These are phyloP conservation scores for Polysphondylium violaceum DNA, from an alignment of 78 protist genomes.

Conservation along the genomic window DNA sequence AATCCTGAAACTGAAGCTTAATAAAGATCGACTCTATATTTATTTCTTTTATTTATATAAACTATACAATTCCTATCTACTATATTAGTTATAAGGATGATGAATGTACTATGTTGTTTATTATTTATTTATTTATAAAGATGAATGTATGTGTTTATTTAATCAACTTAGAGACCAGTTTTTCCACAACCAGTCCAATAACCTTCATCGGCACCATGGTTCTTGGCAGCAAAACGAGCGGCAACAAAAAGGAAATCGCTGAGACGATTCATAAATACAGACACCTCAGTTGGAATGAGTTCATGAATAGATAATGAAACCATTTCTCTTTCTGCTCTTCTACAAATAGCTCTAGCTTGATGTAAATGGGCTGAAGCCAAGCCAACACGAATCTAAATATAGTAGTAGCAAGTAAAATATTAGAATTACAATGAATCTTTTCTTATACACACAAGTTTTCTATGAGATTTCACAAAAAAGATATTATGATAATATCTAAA, in stretches of 20 bases:
- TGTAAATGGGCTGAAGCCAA: constrained; percentile 85
- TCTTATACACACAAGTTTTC: too few relatives aligned
- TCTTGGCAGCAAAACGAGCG: constrained; percentile 80
- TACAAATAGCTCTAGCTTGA: constrained; percentile 84
- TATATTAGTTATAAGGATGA: too few relatives aligned
- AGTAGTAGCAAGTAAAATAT: neutral
- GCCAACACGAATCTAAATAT: constrained; percentile 76
- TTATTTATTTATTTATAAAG: too few relatives aligned
- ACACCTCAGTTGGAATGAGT: constrained; percentile 13
- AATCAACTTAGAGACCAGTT: too few relatives aligned
- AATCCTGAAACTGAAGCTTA: too few relatives aligned
- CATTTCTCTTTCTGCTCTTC: constrained; percentile 80
- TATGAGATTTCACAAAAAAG: too few relatives aligned
- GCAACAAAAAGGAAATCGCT: constrained; percentile 90
- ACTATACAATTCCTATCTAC: too few relatives aligned
- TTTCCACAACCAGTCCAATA: neutral
- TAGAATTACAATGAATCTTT: too few relatives aligned
- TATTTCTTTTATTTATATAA: too few relatives aligned
- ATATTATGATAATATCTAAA: neutral
- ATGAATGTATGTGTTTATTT: too few relatives aligned
- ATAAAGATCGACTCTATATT: too few relatives aligned
- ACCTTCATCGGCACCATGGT: neutral
- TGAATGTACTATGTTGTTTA: too few relatives aligned
- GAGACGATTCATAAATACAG: constrained; percentile 79
- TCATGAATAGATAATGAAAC: neutral